Base-by-base conservation (phyloP, 768 basidiomycete genomes). In the Suillus subluteus region DNA sequence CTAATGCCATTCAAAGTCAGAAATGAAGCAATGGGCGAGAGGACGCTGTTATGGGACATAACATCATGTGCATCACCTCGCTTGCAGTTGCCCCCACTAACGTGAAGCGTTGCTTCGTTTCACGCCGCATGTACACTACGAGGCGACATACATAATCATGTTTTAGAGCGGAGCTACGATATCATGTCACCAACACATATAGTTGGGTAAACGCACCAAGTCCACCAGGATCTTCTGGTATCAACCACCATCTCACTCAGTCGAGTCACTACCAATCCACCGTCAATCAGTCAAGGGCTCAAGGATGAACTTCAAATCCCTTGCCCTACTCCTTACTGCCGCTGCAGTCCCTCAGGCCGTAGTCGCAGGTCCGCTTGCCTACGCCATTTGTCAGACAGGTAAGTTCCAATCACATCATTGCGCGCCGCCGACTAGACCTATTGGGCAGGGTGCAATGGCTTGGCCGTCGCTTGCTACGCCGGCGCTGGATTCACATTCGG, bases 371-470 rank as follows among this genome's bases (percentile, higher is more conserved):
- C 70, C 66, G 0, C 21, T 77, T 6, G 67, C 67, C 0, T 76
- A 76, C 6, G 77, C 3, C 0, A 0, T 65, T 0, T 77, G 75
- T 2, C 74, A 78, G 23, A 78, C 75, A 0, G 72, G 75, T 74
- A 4, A 52, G 55, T 8, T 8, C 18, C 26, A 5, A 9, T 30
- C 9, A 18, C 18, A 58, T 62, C 23, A 67, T 46, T n/a, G 0
- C 2, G 9, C 23, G 37, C 9, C 13, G 26, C 35, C 23, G 18
- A 48, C 32, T 26, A 12, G 26, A 30, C 21, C 2, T 6, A 15
- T 12, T 11, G 21, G 16, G 0, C 37, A 78, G 76, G 76, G 0
- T 76, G 76, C 26, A 77, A 78, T 13, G 9, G 4, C 2, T 38
- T 77, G 0, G 74, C 2, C 0, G 71, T 72, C 0, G 4, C 71